Percentiles rank a stretch among this genome's conserved stretches.
Conservation (phyloP, 805 yeast genomes). For the Yarrowia sp. region DNA sequence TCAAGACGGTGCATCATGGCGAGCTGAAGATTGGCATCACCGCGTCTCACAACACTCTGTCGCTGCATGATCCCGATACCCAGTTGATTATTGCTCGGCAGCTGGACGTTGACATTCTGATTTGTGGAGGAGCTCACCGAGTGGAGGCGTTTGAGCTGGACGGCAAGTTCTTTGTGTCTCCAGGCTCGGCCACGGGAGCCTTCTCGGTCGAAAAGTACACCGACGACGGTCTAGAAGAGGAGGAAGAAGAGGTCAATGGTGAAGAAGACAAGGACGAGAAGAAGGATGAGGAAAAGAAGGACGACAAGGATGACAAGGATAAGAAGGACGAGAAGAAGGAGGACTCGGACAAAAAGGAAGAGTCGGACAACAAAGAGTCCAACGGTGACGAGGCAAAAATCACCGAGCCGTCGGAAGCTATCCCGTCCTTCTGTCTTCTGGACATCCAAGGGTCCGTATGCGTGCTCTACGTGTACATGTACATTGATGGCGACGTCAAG, state of each 20-base stretch:
- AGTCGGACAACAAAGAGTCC: constrained; percentile 9
- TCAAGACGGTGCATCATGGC: constrained; percentile 71
- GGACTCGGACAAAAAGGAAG: constrained; percentile 10
- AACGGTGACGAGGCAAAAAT: constrained; percentile 21
- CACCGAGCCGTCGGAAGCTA: constrained; percentile 48
- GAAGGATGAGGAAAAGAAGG: constrained; percentile 12
- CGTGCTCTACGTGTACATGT: constrained; percentile 83
- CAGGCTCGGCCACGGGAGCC: constrained; percentile 97
- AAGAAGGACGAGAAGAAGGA: constrained; percentile 5
- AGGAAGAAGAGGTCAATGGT: constrained; percentile 52
- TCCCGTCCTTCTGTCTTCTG: constrained; percentile 86
- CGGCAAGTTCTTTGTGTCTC: constrained; percentile 92
- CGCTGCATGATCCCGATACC: constrained; percentile 85
- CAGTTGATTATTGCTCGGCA: constrained; percentile 83
- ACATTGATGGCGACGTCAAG: constrained; percentile 80
- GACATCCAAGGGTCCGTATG: constrained; percentile 84
- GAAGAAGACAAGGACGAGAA: constrained; percentile 46
- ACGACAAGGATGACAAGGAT: constrained; percentile 18
- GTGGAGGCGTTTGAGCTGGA: constrained; percentile 94
- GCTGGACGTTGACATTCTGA: constrained; percentile 86
- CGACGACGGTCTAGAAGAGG: constrained; percentile 66
- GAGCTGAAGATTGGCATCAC: constrained; percentile 81
- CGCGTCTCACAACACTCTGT: constrained; percentile 83
- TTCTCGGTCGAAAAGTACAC: constrained; percentile 54
- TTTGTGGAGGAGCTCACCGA: constrained; percentile 93